A percentile compares a stretch with the other conserved stretches of the same genome.
Conservation (phyloP, 2,329 filamentous ascomycete genomes). For the Microdochium bolleyi region DNA sequence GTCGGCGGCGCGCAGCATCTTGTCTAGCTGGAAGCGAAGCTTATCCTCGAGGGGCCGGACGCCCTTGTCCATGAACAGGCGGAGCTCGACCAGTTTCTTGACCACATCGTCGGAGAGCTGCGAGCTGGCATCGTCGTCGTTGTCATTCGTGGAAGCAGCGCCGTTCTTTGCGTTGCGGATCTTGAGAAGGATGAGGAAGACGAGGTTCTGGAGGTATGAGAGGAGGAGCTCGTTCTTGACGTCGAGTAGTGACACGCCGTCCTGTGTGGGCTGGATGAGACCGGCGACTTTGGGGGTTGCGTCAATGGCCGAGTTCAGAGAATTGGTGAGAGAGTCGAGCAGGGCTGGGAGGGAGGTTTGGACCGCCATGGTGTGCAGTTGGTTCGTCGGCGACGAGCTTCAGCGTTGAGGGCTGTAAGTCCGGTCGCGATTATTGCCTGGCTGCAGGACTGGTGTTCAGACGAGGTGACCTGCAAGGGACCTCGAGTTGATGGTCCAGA, state of each 20-base stretch:
- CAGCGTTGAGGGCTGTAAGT: not conserved
- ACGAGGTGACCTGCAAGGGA: not conserved
- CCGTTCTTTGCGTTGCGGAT: constrained; percentile 47
- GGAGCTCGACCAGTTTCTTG: constrained; percentile 80
- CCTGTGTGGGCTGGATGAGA: constrained; percentile 59
- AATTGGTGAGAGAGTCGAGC: constrained; percentile 47
- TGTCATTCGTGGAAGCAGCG: constrained; percentile 14
- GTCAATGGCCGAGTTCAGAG: constrained; percentile 56
- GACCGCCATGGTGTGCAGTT: constrained; percentile 33
- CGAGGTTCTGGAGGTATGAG: constrained; percentile 89
- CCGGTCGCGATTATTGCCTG: not conserved
- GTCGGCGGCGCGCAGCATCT: constrained; percentile 81
- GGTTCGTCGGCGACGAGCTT: constrained; percentile 10
- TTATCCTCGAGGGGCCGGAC: constrained; percentile 84
- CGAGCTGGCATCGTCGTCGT: constrained; percentile 21
- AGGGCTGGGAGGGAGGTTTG: constrained; percentile 39
- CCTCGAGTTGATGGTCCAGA: not conserved
- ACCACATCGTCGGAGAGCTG: constrained; percentile 60
- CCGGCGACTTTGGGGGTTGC: constrained; percentile 53
- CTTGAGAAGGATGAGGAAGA: constrained; percentile 78
- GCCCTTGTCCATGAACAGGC: constrained; percentile 90
- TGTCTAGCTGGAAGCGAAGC: constrained; percentile 92
- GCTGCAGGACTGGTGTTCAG: not conserved
- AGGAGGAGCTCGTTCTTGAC: constrained; percentile 96
- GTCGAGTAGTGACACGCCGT: constrained; percentile 91